Evolutionary conservation across 345 rosid genomes (phyloP).

Genomic region (Adansonia digitata): DNA sequence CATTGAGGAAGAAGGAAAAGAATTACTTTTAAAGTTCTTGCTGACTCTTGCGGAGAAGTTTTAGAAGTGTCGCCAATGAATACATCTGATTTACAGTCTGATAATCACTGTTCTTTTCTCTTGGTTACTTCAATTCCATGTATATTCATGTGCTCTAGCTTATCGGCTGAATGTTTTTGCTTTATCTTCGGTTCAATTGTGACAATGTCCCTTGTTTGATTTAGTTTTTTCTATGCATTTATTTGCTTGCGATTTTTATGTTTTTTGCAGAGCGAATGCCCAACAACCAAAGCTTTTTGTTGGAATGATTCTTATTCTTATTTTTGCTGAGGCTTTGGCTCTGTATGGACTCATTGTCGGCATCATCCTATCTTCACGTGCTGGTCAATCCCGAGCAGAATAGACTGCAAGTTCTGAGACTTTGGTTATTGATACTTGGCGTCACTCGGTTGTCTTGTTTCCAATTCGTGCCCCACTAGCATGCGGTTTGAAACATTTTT

Average conservation of each 20-base stretch:
- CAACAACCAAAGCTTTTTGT: too few relatives aligned
- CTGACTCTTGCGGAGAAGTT: not conserved
- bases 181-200: not conserved
- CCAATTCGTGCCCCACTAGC: not conserved
- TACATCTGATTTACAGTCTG: not conserved
- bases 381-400: too few relatives aligned
- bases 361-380: too few relatives aligned
- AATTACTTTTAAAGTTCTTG: not conserved
- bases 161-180: not conserved
- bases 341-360: too few relatives aligned
- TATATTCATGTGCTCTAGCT: too few relatives aligned
- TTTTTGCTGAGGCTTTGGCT: too few relatives aligned
- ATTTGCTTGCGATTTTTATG: conserved; percentile 30
- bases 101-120: not conserved
- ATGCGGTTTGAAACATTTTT: not conserved
- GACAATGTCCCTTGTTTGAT: not conserved
- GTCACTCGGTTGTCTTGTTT: not conserved
- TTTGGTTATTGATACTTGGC: not conserved
- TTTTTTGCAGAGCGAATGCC: conserved; percentile 51
- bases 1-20: not conserved
- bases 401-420: not conserved
- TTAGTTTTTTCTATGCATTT: not conserved
- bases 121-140: not conserved
- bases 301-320: too few relatives aligned
- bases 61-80: too few relatives aligned